Conservation (phyloP, 1,139 yeast species). For the Yamadazyma jaroonii region DNA sequence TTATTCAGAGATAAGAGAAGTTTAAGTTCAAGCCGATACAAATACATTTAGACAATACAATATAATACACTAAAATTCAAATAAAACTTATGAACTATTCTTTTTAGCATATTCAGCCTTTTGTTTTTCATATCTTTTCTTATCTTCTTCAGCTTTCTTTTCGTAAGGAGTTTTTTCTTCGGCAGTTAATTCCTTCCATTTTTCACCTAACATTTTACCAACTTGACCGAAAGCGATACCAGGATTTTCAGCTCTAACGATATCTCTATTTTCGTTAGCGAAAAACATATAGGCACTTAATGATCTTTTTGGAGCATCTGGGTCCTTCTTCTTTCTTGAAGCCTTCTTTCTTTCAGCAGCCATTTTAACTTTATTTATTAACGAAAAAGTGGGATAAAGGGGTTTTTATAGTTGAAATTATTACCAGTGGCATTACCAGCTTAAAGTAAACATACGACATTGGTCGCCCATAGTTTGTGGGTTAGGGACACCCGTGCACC, state of each 20-base stretch:
- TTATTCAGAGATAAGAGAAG: too few relatives aligned
- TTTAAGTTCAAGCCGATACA: too few relatives aligned
- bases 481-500: background rate
- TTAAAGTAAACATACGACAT: background rate
- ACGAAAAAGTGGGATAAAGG: background rate
- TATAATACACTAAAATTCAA: constrained; percentile 1
- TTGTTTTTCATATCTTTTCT: constrained; percentile 95
- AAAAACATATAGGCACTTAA: constrained; percentile 98
- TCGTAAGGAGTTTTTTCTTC: constrained; percentile 89
- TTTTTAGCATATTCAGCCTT: constrained; percentile 82
- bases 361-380: constrained; percentile 1
- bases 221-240: constrained; percentile 91
- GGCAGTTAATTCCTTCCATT: constrained; percentile 85
- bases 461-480: background rate
- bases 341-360: constrained; percentile 44
- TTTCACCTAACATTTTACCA: constrained; percentile 89
- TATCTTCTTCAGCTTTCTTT: constrained; percentile 90
- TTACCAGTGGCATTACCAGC: constrained; percentile 1
- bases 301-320: constrained; percentile 99
- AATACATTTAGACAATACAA: constrained; percentile 1
- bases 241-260: constrained; percentile 91
- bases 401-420: background rate
- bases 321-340: constrained; percentile 67
- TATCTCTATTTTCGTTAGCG: constrained; percentile 95
- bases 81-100: constrained; percentile 15